Conservation (phyloP, 768 basidiomycete genomes). For the Mycena albidolilacea region DNA sequence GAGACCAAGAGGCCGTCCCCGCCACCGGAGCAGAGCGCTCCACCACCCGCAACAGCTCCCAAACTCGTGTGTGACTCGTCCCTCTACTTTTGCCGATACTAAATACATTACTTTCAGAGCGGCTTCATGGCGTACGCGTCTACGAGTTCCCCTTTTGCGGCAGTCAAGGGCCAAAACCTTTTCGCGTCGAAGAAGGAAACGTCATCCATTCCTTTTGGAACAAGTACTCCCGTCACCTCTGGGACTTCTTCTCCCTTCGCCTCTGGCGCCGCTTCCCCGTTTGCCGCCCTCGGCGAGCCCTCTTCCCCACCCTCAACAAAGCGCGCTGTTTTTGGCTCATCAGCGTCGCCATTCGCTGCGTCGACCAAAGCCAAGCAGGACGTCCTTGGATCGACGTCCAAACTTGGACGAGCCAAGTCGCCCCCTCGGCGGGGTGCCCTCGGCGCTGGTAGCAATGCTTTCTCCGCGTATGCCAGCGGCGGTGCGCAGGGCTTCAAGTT, state of each 20-base stretch:
- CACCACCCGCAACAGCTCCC: conserved; percentile 53
- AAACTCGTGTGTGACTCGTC: conserved; percentile 61
- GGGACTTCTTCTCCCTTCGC: conserved; percentile 36
- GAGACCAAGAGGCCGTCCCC: conserved; percentile 66
- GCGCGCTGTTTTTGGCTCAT: conserved; percentile 37
- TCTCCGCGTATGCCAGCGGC: conserved; percentile 71
- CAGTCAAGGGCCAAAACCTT: conserved; percentile 77
- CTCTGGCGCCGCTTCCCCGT: not conserved
- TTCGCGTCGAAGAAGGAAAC: conserved; percentile 60
- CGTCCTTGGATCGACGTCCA: conserved; percentile 57
- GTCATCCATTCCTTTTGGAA: conserved; percentile 47
- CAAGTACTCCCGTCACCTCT: conserved; percentile 46
- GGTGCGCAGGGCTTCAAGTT: conserved; percentile 66
- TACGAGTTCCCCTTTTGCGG: conserved; percentile 79
- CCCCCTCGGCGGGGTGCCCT: conserved; percentile 64
- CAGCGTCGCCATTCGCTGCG: conserved; percentile 44
- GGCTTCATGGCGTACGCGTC: conserved; percentile 90
- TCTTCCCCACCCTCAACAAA: conserved; percentile 39
- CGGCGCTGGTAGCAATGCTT: conserved; percentile 63
- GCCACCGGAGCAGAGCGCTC: conserved; percentile 69
- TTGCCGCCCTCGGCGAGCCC: conserved; percentile 27
- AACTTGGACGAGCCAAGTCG: conserved; percentile 66
- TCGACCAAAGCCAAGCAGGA: conserved; percentile 66
- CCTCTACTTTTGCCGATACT: conserved; percentile 30
- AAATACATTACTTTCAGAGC: conserved; percentile 55